Conservation (phyloP, 78 protist species). For the Chrysochromulina parva region DNA sequence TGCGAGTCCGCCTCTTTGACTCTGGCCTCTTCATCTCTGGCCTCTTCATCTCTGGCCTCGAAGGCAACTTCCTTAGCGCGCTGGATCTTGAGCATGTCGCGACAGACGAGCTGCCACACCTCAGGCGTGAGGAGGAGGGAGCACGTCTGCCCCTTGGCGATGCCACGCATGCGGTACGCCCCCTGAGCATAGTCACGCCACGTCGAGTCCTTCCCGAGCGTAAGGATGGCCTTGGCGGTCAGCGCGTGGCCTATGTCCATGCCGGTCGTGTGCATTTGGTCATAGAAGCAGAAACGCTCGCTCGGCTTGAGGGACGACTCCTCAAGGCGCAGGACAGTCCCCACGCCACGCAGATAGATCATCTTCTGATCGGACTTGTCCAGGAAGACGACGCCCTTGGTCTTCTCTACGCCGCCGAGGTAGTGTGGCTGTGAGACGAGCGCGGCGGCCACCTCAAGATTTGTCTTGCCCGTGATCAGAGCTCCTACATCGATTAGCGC, state of each 20-base stretch:
- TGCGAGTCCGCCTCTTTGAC: too few relatives aligned
- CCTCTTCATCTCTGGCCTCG: too few relatives aligned
- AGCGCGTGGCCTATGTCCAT: constrained; percentile 54
- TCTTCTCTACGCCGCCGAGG: background rate
- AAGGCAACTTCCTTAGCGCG: background rate
- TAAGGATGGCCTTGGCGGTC: constrained; percentile 55
- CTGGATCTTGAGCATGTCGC: background rate
- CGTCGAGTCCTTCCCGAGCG: constrained; percentile 67
- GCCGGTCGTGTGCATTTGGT: constrained; percentile 64
- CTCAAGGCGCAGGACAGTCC: constrained; percentile 25
- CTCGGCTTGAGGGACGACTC: constrained; percentile 54
- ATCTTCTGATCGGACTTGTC: constrained; percentile 27
- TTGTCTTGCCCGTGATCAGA: constrained; percentile 63
- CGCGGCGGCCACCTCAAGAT: constrained; percentile 51
- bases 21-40: too few relatives aligned
- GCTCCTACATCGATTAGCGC: constrained; percentile 76
- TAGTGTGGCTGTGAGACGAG: background rate
- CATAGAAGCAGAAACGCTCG: constrained; percentile 67
- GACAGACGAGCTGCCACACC: background rate
- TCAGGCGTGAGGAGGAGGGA: constrained; percentile 49
- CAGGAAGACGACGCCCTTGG: background rate
- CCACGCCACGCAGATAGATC: constrained; percentile 38
- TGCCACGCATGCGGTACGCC: constrained; percentile 75
- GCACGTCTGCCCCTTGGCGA: constrained; percentile 54
- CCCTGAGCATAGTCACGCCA: constrained; percentile 67